Base-by-base conservation (phyloP, 2,329 filamentous ascomycete genomes). In the Trichoderma harzianum region DNA sequence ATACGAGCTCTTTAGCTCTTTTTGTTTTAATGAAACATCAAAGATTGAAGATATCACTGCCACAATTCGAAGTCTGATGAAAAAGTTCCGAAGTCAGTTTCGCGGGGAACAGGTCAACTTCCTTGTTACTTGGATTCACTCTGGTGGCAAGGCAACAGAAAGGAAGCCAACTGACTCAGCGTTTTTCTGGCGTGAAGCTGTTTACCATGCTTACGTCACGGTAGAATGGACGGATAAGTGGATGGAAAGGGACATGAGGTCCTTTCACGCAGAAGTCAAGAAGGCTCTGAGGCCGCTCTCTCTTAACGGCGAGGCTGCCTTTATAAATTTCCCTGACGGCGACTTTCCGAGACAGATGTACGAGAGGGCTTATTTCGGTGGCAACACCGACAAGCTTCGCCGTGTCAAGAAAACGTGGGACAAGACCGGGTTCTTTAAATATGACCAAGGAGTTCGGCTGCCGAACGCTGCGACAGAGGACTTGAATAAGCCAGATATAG, bases 181-280 rank as follows among this genome's bases (percentile, higher is more conserved):
- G 0, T 64, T 64, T 18, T 64, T 64, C 61, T 64, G 61, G 61
- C 61, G 61, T 21, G 61, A 64, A 64, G 36, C 61, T 18, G 36
- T 51, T 1, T 64, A 30, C n/a, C 61, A 64, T 47, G 43, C 61
- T 47, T 51, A 64, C 12, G 61, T 64, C 61, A 51, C 61, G 24
- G 36, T 64, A 24, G 39, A 51, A 64, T 64, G 39, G 61, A 51
- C 43, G 5, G 61, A 64, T 10, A 64, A 64, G 21, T 64, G 61
- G 61, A 64, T 64, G 61, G 61, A 64, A 32, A 64, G 26, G 16
- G 61, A 64, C 28, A 64, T 64, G 61, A 64, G 61, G 12, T 64
- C 43, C 7, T 64, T 64, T 26, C 61, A 51, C 10, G 61, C 61
- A 24, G 28, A 64, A 12, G 61, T 64, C 5, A 64, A 64, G 61